Conservation (phyloP, 768 basidiomycete genomes). For the Sistotremastrum niveocremeum region DNA sequence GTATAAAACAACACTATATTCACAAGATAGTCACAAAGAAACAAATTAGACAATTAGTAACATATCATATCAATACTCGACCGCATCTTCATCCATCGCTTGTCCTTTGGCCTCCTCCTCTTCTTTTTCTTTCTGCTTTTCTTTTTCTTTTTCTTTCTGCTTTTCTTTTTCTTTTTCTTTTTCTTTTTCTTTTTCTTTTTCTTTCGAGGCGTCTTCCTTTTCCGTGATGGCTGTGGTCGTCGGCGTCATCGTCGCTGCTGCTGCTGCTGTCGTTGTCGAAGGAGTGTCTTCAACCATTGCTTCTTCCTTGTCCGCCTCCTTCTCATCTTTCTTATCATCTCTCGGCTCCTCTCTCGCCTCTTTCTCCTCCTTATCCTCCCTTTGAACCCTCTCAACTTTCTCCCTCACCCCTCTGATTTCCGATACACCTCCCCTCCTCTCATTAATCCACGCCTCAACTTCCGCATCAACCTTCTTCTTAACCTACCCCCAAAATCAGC, state of each 20-base stretch:
- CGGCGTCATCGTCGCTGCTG: not conserved
- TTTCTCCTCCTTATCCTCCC: slow-evolving; percentile 17
- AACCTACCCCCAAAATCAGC: slow-evolving; percentile 27
- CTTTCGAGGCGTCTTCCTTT: slow-evolving; percentile 4
- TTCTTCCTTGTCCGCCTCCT: slow-evolving; percentile 19
- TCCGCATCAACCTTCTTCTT: slow-evolving; percentile 51
- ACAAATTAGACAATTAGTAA: too few species aligned
- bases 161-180: slow-evolving; percentile 25
- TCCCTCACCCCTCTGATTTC: slow-evolving; percentile 58
- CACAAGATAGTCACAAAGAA: too few species aligned
- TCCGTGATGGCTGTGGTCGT: not conserved
- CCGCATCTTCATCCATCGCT: slow-evolving; percentile 69
- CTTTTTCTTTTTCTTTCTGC: slow-evolving; percentile 24
- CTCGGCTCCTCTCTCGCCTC: slow-evolving; percentile 13
- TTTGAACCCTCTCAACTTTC: slow-evolving; percentile 25
- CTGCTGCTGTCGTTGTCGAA: slow-evolving; percentile 4
- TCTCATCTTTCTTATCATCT: slow-evolving; percentile 6
- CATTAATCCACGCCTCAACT: slow-evolving; percentile 49
- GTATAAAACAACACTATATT: too few species aligned
- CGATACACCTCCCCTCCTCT: slow-evolving; percentile 45
- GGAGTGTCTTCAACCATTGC: slow-evolving; percentile 13
- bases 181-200: slow-evolving; percentile 9
- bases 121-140: slow-evolving; percentile 31
- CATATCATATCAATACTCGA: slow-evolving; percentile 42
- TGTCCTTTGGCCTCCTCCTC: slow-evolving; percentile 40